These are phyloP conservation scores for Smittium culicis DNA, from an alignment of 371 early-diverging fungal genomes.

Conservation along the genomic window DNA sequence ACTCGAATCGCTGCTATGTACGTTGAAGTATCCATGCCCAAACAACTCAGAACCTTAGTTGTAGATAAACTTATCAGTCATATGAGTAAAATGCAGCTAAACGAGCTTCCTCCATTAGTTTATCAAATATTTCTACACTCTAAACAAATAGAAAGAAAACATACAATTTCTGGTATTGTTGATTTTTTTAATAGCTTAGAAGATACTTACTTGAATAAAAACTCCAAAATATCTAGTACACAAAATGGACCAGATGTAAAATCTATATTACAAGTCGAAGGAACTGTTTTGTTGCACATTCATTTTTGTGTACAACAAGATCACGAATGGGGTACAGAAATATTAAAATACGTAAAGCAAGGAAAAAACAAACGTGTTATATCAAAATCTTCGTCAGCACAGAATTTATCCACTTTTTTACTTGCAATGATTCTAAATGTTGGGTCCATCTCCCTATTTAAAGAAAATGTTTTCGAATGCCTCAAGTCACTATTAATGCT, in stretches of 20 bases:
- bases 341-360: slow-evolving; percentile 6
- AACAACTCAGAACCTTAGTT: not conserved
- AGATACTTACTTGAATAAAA: not conserved
- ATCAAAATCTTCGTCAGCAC: not conserved
- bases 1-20: not conserved
- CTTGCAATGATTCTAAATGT: slow-evolving; percentile 7
- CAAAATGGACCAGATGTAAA: slow-evolving; percentile 7
- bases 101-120: slow-evolving; percentile 27
- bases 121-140: slow-evolving; percentile 27
- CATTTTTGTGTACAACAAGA: slow-evolving; percentile 29
- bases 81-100: slow-evolving; percentile 4
- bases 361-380: not conserved
- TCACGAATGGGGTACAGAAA: slow-evolving; percentile 11
- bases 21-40: not conserved
- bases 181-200: slow-evolving; percentile 25
- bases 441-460: slow-evolving; percentile 4
- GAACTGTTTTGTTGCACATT: slow-evolving; percentile 29
- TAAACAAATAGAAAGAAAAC: slow-evolving; percentile 18
- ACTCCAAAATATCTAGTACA: not conserved
- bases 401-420: not conserved
- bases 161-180: slow-evolving; percentile 19
- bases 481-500: slow-evolving; percentile 2
- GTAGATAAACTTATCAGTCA: not conserved
- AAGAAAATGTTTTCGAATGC: not conserved
- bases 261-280: slow-evolving; percentile 18